Evolutionary conservation across 1,284 basidiomycete species (phyloP).

Genomic region (Ustilago xerochloae): DNA sequence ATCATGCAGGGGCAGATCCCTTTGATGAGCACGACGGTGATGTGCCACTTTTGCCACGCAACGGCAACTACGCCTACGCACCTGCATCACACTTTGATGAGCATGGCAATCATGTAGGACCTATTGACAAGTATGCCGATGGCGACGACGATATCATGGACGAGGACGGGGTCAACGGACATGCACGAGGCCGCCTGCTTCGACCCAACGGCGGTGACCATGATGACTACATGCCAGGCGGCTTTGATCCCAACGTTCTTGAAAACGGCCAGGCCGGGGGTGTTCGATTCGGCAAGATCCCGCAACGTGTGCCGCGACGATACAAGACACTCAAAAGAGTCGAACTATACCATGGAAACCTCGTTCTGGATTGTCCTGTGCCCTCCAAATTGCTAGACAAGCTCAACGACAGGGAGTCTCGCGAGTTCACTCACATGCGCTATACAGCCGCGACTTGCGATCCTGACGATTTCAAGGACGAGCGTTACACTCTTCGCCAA

Average conservation of each 20-base stretch:
- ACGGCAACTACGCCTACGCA: conserved; percentile 56
- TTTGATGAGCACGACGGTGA: conserved; percentile 43
- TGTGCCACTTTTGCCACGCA: conserved; percentile 47
- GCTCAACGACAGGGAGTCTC: conserved; percentile 81
- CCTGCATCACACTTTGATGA: conserved; percentile 59
- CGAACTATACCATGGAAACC: conserved; percentile 64
- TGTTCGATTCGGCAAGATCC: conserved; percentile 60
- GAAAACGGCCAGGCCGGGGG: conserved; percentile 54
- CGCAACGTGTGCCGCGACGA: conserved; percentile 60
- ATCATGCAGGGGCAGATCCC: conserved; percentile 24
- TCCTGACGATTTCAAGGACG: conserved; percentile 86
- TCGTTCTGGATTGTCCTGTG: conserved; percentile 66
- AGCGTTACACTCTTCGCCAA: conserved; percentile 63
- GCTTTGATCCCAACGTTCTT: conserved; percentile 52
- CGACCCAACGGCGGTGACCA: conserved; percentile 10
- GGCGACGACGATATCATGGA: conserved; percentile 55
- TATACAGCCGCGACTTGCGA: conserved; percentile 66
- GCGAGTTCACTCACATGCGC: conserved; percentile 82
- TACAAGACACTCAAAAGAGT: conserved; percentile 65
- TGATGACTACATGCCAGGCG: conserved; percentile 56
- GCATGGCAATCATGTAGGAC: conserved; percentile 56
- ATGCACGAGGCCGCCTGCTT: conserved; percentile 28
- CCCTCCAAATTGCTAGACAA: conserved; percentile 69
- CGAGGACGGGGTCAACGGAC: conserved; percentile 50
- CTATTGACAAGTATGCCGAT: conserved; percentile 41